Conservation (phyloP, 2,329 filamentous ascomycete species). For the Alternaria sp. region DNA sequence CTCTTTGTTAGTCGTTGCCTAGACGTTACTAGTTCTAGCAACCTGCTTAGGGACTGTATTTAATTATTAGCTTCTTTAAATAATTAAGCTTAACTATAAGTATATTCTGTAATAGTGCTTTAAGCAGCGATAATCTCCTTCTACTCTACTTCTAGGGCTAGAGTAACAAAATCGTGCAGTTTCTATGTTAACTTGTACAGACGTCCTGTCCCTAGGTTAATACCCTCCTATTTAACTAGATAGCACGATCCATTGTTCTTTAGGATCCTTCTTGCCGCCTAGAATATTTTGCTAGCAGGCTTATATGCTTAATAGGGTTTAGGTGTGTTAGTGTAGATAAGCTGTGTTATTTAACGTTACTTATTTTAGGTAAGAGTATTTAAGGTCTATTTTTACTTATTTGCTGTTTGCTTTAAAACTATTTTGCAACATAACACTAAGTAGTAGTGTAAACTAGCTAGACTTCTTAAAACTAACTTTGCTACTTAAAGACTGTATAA, state of each 20-base stretch:
- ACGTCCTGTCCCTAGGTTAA: conserved; percentile 13
- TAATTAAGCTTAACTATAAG: conserved; percentile 8
- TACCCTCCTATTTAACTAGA: conserved; percentile 14
- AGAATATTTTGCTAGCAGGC: conserved; percentile 13
- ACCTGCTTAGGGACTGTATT: conserved; percentile 7
- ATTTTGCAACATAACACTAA: conserved; percentile 12
- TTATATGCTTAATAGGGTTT: neutral
- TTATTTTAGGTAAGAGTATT: conserved; percentile 9
- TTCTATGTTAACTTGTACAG: conserved; percentile 12
- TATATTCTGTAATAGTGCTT: conserved; percentile 10
- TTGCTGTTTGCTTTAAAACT: conserved; percentile 10
- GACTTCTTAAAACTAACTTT: conserved; percentile 5
- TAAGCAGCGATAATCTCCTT: conserved; percentile 13
- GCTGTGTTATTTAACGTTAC: conserved; percentile 10
- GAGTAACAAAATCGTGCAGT: conserved; percentile 17
- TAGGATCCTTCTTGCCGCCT: conserved; percentile 15
- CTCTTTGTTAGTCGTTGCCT: neutral
- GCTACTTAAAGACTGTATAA: neutral
- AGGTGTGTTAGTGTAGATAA: conserved; percentile 7
- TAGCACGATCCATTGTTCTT: conserved; percentile 14
- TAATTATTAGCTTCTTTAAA: conserved; percentile 8
- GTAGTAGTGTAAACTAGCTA: conserved; percentile 5
- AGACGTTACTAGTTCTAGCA: conserved; percentile 6
- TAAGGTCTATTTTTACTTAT: conserved; percentile 15
- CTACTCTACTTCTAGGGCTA: conserved; percentile 15